phyloP scores from a whole-genome alignment of 179 eudicot genomes.

The Beta corolliflora region DNA sequence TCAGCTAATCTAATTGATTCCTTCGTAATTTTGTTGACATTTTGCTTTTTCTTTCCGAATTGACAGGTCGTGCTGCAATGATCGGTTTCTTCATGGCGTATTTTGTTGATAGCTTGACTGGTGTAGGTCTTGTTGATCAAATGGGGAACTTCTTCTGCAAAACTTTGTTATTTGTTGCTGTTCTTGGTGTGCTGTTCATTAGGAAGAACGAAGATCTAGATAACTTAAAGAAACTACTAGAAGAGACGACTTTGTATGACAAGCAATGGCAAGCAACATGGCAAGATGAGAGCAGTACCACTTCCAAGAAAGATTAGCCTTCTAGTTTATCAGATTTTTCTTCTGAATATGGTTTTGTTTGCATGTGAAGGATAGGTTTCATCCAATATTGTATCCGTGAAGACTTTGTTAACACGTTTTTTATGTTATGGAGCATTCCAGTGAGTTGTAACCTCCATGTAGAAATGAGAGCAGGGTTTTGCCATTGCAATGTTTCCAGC shows the following conservation, averaged over 20 bases:
- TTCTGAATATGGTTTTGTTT: slow-evolving; percentile 7
- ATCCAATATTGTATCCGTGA: slow-evolving; percentile 5
- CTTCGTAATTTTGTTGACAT: background rate
- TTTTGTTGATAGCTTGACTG: slow-evolving; percentile 86
- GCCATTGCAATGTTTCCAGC: background rate
- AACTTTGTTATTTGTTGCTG: slow-evolving; percentile 67
- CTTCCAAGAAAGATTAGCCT: slow-evolving; percentile 33
- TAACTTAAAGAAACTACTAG: slow-evolving; percentile 67
- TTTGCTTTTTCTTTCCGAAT: background rate
- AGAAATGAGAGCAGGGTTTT: background rate
- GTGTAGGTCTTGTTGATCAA: slow-evolving; percentile 86
- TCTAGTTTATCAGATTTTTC: background rate
- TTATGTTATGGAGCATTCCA: slow-evolving; percentile 2
- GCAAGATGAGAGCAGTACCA: slow-evolving; percentile 55
- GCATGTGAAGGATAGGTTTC: slow-evolving; percentile 25
- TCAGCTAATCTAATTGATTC: background rate
- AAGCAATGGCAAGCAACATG: slow-evolving; percentile 98
- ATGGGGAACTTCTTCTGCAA: slow-evolving; percentile 89
- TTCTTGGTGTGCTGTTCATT: slow-evolving; percentile 63
- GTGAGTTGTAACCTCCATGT: background rate
- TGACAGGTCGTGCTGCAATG: slow-evolving; percentile 93
- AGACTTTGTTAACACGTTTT: slow-evolving; percentile 16
- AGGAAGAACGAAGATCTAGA: slow-evolving; percentile 77
- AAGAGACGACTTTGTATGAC: slow-evolving; percentile 85
- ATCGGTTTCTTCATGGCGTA: slow-evolving; percentile 91